A percentile compares a stretch with the other conserved stretches of the same genome.
phyloP scores from a whole-genome alignment of 108 stramenopile species.

The Skeletonema tropicum region DNA sequence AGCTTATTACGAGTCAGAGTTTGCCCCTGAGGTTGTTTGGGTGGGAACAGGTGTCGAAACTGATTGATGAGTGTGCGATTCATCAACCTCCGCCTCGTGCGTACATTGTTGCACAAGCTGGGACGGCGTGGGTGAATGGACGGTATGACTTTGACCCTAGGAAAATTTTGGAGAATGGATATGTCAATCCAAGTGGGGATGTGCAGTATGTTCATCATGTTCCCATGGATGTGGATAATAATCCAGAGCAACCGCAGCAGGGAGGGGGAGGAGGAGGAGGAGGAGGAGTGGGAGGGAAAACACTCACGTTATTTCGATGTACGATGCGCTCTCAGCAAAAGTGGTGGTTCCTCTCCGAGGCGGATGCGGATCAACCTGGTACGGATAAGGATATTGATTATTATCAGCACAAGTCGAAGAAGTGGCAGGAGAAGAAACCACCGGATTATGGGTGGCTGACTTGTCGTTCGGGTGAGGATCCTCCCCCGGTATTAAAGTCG shows the following conservation, averaged over 20 bases:
- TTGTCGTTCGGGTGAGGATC: constrained; percentile 76
- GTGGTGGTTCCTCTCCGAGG: constrained; percentile 98
- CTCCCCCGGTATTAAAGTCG: constrained; percentile 70
- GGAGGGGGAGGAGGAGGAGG: too few species aligned
- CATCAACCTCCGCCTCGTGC: constrained; percentile 76
- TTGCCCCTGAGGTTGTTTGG: constrained; percentile 85
- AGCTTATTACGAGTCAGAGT: constrained; percentile 75
- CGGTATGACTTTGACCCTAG: constrained; percentile 64
- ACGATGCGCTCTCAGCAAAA: constrained; percentile 95
- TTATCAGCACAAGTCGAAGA: constrained; percentile 94
- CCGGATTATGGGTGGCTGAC: constrained; percentile 79
- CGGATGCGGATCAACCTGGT: constrained; percentile 94
- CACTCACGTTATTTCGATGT: constrained; percentile 91
- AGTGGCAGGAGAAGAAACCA: constrained; percentile 81
- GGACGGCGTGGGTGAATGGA: constrained; percentile 84
- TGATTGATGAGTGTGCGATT: constrained; percentile 61
- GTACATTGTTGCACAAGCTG: constrained; percentile 74
- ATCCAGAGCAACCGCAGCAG: neutral
- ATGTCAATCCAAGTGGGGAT: constrained; percentile 49
- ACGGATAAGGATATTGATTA: constrained; percentile 98
- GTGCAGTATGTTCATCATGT: constrained; percentile 61
- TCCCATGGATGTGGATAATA: constrained; percentile 6
- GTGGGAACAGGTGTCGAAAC: constrained; percentile 80
- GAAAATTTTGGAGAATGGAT: constrained; percentile 61
- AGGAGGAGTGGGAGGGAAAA: constrained; percentile 62